A percentile compares a stretch with the other conserved stretches of the same genome.
Conservation (phyloP, 2,329 filamentous ascomycete genomes). For the Cladosporium sp. region DNA sequence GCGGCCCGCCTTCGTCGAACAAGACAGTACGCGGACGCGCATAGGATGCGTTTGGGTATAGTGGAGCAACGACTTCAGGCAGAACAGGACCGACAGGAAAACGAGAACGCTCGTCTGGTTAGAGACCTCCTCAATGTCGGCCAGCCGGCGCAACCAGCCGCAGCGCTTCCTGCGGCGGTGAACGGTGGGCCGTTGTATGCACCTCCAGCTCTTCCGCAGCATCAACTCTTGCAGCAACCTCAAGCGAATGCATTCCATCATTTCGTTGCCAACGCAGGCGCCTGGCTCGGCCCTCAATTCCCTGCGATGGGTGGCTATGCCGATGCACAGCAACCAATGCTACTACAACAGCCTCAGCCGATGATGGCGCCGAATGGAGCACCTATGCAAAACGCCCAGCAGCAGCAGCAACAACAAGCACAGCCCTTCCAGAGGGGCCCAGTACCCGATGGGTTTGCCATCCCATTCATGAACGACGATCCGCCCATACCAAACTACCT, state of each 20-base stretch:
- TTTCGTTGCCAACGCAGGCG: neutral
- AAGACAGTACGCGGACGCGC: neutral
- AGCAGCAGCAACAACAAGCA: neutral
- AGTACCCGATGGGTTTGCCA: neutral
- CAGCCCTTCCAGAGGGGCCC: neutral
- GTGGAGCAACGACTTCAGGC: neutral
- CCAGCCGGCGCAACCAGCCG: neutral
- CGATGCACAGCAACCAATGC: neutral
- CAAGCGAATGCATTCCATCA: neutral
- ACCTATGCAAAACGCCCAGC: neutral
- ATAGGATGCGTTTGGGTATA: neutral
- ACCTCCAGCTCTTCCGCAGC: neutral
- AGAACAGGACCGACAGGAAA: neutral
- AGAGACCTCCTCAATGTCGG: neutral
- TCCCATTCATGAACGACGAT: neutral
- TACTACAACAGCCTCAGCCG: neutral
- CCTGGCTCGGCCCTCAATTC: neutral
- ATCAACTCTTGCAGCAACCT: neutral
- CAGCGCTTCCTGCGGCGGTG: neutral
- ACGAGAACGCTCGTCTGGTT: neutral
- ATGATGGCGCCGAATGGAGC: neutral
- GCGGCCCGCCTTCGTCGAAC: neutral
- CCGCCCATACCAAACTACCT: neutral
- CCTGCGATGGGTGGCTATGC: neutral
- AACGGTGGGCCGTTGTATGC: neutral